Evolutionary conservation across 2,329 filamentous ascomycete species (phyloP).

Genomic region (Chrysoporthe deuterocubensis): DNA sequence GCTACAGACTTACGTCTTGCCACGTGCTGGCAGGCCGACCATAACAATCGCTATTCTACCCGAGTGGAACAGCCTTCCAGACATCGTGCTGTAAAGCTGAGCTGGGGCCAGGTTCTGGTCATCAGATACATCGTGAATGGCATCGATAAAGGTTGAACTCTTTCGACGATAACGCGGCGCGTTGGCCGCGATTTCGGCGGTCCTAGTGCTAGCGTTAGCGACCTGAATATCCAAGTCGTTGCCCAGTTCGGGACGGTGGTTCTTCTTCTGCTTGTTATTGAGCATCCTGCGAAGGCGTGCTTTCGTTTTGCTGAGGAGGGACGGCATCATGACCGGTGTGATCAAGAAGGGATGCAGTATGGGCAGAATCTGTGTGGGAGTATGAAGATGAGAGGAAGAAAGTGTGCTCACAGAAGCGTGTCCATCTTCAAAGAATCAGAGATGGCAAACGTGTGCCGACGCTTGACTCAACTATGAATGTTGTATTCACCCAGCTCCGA

Average conservation of each 20-base stretch:
- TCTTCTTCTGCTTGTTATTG: neutral
- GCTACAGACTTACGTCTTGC: constrained; percentile 75
- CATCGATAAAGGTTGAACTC: constrained; percentile 96
- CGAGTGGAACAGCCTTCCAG: constrained; percentile 93
- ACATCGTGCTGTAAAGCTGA: constrained; percentile 98
- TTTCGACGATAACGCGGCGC: constrained; percentile 87
- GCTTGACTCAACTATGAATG: neutral
- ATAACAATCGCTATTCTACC: constrained; percentile 97
- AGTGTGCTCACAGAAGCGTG: constrained; percentile 37
- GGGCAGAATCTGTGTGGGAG: too few species aligned
- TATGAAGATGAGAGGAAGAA: constrained; percentile 2
- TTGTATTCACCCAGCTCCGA: neutral
- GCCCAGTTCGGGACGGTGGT: constrained; percentile 26
- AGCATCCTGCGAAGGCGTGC: neutral
- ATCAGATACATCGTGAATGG: constrained; percentile 89
- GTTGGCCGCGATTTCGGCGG: constrained; percentile 88
- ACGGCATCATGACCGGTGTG: neutral
- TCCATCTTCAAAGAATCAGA: constrained; percentile 33
- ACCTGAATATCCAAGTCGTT: constrained; percentile 28
- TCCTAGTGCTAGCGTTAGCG: constrained; percentile 57
- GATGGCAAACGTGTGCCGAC: neutral
- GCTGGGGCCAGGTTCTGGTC: constrained; percentile 85
- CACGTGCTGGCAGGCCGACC: constrained; percentile 90
- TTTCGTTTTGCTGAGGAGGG: constrained; percentile 3
- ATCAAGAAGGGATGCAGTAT: neutral